A percentile compares a stretch with the other conserved stretches of the same genome.
Evolutionary conservation across 2,329 filamentous ascomycete genomes (phyloP).

Genomic region (Aciculosporium take): DNA sequence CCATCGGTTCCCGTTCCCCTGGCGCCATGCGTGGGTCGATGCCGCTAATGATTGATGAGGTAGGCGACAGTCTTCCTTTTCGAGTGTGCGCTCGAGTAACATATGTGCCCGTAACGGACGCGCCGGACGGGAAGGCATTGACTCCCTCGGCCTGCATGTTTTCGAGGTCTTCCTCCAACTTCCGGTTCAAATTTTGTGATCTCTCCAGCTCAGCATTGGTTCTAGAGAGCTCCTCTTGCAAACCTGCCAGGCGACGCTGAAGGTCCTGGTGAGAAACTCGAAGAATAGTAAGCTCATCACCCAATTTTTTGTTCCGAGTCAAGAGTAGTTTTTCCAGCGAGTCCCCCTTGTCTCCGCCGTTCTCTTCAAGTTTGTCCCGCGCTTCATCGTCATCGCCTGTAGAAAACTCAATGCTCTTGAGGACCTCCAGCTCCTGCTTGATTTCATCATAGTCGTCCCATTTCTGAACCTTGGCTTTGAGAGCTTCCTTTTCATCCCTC

Average conservation of each 20-base stretch:
- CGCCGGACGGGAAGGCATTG: slow-evolving; percentile 74
- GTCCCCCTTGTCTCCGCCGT: slow-evolving; percentile 42
- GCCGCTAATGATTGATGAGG: slow-evolving; percentile 96
- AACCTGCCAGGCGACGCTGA: slow-evolving; percentile 59
- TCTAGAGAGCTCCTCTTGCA: slow-evolving; percentile 71
- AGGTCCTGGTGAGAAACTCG: slow-evolving; percentile 90
- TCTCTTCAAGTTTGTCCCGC: slow-evolving; percentile 24
- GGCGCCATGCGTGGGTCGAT: slow-evolving; percentile 53
- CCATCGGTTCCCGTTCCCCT: slow-evolving; percentile 45
- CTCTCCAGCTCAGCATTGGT: slow-evolving; percentile 80
- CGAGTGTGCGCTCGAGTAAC: slow-evolving; percentile 48
- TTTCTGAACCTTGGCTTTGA: slow-evolving; percentile 71
- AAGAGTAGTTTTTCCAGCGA: slow-evolving; percentile 83
- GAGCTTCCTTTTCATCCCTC: slow-evolving; percentile 63
- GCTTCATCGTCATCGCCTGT: slow-evolving; percentile 71
- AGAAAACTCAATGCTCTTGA: slow-evolving; percentile 96
- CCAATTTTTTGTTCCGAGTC: slow-evolving; percentile 89
- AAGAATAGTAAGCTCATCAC: slow-evolving; percentile 82
- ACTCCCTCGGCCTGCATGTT: slow-evolving; percentile 73
- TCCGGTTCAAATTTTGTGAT: slow-evolving; percentile 69
- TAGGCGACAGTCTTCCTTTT: slow-evolving; percentile 67
- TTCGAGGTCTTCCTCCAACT: slow-evolving; percentile 81
- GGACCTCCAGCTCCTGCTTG: slow-evolving; percentile 86
- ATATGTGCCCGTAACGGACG: slow-evolving; percentile 87
- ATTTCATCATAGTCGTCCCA: slow-evolving; percentile 94